Evolutionary conservation across 1,284 basidiomycete species (phyloP).

Genomic region (Pseudomicrostroma phylloplanum): DNA sequence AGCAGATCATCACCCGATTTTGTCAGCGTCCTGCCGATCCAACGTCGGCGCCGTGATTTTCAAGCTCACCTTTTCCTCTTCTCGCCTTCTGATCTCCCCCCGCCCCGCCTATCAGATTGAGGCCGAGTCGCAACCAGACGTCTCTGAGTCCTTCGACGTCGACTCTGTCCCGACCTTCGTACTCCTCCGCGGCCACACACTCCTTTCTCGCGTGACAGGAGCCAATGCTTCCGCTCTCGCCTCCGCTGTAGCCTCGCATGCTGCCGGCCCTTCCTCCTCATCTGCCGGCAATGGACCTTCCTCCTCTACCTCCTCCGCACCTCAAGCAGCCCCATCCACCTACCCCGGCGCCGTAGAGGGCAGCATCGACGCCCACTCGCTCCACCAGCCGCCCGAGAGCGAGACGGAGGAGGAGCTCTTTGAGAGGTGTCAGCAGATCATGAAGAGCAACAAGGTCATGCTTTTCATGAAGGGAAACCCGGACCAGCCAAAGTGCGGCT

Average conservation of each 20-base stretch:
- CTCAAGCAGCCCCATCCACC: constrained; percentile 29
- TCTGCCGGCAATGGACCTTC: constrained; percentile 19
- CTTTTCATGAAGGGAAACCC: constrained; percentile 98
- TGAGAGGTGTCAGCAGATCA: constrained; percentile 61
- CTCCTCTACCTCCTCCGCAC: constrained; percentile 32
- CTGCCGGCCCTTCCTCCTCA: constrained; percentile 22
- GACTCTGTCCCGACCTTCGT: constrained; percentile 83
- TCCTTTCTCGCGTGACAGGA: constrained; percentile 74
- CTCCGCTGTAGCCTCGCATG: constrained; percentile 59
- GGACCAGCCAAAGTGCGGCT: constrained; percentile 65
- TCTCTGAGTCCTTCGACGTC: constrained; percentile 87
- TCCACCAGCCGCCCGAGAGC: constrained; percentile 16
- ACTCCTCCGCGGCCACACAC: constrained; percentile 78
- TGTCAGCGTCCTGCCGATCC: neutral
- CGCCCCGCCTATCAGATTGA: constrained; percentile 62
- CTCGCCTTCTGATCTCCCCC: neutral
- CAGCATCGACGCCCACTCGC: constrained; percentile 23
- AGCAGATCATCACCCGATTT: neutral
- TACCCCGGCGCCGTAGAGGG: constrained; percentile 23
- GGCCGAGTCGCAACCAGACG: constrained; percentile 78
- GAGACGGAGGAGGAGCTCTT: constrained; percentile 67
- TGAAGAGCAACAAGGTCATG: constrained; percentile 66
- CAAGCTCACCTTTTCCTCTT: neutral
- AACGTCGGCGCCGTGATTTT: no score
- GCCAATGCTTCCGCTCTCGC: constrained; percentile 71